Evolutionary conservation across 371 early-diverging fungal genomes (phyloP).

Genomic region (Capniomyces stellatus): DNA sequence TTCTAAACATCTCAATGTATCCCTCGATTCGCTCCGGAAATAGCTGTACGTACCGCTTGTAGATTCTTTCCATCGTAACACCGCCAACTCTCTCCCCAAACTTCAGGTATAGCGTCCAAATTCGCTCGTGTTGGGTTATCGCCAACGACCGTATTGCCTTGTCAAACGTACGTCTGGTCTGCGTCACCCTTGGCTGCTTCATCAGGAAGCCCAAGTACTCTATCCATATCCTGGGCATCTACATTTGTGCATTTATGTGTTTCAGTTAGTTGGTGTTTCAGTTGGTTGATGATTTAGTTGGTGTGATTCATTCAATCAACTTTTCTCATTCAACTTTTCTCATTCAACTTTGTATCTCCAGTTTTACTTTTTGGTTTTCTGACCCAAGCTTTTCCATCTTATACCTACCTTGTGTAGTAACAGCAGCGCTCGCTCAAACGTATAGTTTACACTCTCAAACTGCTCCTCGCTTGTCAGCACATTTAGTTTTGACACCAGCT

Average conservation of each 20-base stretch:
- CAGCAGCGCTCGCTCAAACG: slow-evolving; percentile 73
- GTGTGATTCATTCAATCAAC: too few species aligned
- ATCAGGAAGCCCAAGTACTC: slow-evolving; percentile 52
- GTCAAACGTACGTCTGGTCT: slow-evolving; percentile 72
- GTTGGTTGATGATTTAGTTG: not conserved
- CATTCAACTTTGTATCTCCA: too few species aligned
- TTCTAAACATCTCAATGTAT: slow-evolving; percentile 51
- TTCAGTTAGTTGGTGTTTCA: not conserved
- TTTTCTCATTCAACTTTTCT: too few species aligned
- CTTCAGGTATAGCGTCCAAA: slow-evolving; percentile 74
- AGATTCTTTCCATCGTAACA: slow-evolving; percentile 60
- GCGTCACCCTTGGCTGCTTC: slow-evolving; percentile 49
- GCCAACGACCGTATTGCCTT: slow-evolving; percentile 78
- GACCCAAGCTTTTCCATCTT: too few species aligned
- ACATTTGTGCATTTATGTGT: not conserved
- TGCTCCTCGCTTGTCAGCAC: slow-evolving; percentile 30
- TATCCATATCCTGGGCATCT: slow-evolving; percentile 71
- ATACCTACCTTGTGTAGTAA: slow-evolving; percentile 49
- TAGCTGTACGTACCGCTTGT: slow-evolving; percentile 63
- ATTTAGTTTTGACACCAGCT: slow-evolving; percentile 25
- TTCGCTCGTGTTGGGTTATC: slow-evolving; percentile 73
- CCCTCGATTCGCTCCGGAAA: slow-evolving; percentile 52
- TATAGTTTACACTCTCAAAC: slow-evolving; percentile 42
- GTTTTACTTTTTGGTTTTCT: too few species aligned
- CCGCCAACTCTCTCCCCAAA: slow-evolving; percentile 68